phyloP scores from a whole-genome alignment of 495 filamentous ascomycete species.

The Hypoxylon trugodes region DNA sequence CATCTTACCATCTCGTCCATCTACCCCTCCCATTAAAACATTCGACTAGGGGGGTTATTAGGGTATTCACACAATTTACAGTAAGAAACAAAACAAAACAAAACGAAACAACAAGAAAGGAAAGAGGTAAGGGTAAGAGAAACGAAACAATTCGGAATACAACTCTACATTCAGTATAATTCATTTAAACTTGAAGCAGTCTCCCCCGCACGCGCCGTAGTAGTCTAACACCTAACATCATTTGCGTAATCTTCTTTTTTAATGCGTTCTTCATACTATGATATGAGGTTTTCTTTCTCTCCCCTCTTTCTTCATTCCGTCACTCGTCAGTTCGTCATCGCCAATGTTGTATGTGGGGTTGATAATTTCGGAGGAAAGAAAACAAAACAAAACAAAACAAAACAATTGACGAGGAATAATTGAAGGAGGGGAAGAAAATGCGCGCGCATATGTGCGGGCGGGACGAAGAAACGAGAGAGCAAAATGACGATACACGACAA shows the following conservation, averaged over 20 bases:
- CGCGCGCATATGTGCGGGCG: no score
- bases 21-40: constrained; percentile 30
- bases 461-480: constrained; percentile 1
- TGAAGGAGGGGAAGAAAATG: no score
- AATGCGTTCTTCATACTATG: constrained; percentile 18
- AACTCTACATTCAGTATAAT: constrained; percentile 6
- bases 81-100: not conserved
- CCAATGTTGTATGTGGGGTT: constrained; percentile 17
- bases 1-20: not conserved
- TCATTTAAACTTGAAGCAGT: constrained; percentile 34
- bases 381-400: constrained; percentile 10
- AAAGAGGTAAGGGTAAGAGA: not conserved
- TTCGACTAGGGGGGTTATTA: not conserved
- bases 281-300: not conserved
- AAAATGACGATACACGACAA: constrained; percentile 1
- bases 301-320: no score
- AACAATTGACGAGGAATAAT: constrained; percentile 2
- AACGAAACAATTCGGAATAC: constrained; percentile 21
- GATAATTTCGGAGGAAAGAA: constrained; percentile 27
- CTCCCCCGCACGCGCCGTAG: constrained; percentile 3
- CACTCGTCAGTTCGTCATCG: constrained; percentile 2
- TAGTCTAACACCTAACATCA: constrained; percentile 5
- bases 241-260: constrained; percentile 23
- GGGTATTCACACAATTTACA: not conserved
- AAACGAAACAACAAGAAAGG: constrained; percentile 3